Base-by-base conservation (phyloP, 1,284 basidiomycete genomes). In the Peniophora sp. region DNA sequence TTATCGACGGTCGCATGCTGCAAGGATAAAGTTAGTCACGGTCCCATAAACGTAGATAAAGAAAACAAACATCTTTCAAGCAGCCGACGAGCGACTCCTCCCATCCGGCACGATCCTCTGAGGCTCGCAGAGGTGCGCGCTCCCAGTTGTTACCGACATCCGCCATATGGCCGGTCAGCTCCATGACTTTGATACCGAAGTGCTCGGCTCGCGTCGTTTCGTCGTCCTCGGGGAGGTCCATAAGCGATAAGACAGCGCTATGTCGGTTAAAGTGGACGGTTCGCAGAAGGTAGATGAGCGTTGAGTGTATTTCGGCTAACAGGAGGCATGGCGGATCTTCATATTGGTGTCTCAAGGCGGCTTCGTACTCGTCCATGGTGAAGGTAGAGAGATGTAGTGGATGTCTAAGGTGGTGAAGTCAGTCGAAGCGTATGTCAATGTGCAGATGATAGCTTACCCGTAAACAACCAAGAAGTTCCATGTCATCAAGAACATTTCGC, bases 401-500 rank as follows among this genome's bases (percentile, higher is more conserved):
- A 76, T 89, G 85, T 8, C 92, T 93, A 61, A 16, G 39, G 45
- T 47, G 46, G 17, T 32, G 12, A 54, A 35, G 36, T 22, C 34
- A 53, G 52, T 34, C 34, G 16, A 44, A 19, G 24, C 32, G 3
- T 12, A 45, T 16, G 22, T 17, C 2, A 39, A n/a, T n/a, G n/a
- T 12, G 38, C 46, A 39, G 14, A 45, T 24, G 35, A 49, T 23
- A 47, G 53, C 22, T 60, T 64, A 93, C 91, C 93, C 92, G 67
- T 93, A 92, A 50, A 93, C 85, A 53, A 90, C 85, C 57, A 98
- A 70, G 66, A 97, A 97, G 65, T 90, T 93, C 92, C 94, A 99
- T 17, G 82, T 73, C 78, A 89, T 84, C 45, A 98, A 68, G 66
- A 97, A 92, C 17, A 77, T 72, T 63, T 97, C 94, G 57, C 97